Conservation (phyloP, 106 monocot species). For the Posidonia australis region DNA sequence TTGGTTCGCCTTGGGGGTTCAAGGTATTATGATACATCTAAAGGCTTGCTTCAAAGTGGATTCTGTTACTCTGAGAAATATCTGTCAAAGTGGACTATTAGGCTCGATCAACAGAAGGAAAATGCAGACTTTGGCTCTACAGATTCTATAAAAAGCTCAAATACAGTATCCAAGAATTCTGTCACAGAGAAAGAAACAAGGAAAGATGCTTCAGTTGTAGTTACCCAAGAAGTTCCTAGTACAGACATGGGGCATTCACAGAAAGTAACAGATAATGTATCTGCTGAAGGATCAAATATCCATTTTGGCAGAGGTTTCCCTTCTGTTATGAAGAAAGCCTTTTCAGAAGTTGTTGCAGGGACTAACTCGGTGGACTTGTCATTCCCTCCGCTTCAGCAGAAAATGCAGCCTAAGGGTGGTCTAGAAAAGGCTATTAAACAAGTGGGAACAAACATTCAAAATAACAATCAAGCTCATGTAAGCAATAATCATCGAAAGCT, state of each 20-base stretch:
- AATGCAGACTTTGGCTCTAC: conserved; percentile 3
- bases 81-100: conserved; percentile 57
- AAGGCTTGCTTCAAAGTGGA: conserved; percentile 82
- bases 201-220: conserved; percentile 21
- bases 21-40: conserved; percentile 74
- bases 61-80: conserved; percentile 61
- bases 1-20: conserved; percentile 67
- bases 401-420: conserved; percentile 22
- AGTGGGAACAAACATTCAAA: conserved; percentile 11
- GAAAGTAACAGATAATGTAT: conserved; percentile 14
- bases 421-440: conserved; percentile 19
- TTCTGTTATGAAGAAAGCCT: conserved; percentile 66
- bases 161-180: conserved; percentile 4
- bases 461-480: conserved; percentile 18
- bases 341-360: conserved; percentile 90
- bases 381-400: conserved; percentile 40
- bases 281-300: conserved; percentile 32
- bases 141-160: conserved; percentile 11
- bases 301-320: conserved; percentile 71
- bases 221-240: conserved; percentile 11
- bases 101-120: conserved; percentile 19
- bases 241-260: conserved; percentile 7
- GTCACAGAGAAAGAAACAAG: conserved; percentile 14
- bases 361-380: conserved; percentile 30
- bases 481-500: conserved; percentile 9